Evolutionary conservation across 495 filamentous ascomycete genomes (phyloP).

Genomic region (Penicillium longicatenatum): DNA sequence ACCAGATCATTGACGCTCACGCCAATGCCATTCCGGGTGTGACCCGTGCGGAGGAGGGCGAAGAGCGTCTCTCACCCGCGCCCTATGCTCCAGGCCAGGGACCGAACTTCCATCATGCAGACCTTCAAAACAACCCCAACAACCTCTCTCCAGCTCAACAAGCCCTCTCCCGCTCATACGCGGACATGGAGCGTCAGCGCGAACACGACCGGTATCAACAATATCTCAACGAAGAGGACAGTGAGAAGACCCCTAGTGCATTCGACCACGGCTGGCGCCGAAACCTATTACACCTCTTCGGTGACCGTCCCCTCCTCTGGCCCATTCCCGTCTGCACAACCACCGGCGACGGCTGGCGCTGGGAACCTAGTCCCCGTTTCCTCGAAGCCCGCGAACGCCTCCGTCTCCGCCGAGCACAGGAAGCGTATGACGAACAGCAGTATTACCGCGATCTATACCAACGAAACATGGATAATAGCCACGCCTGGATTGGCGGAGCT

Average conservation of each 20-base stretch:
- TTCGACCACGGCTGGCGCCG: slow-evolving; percentile 83
- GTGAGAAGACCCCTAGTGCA: slow-evolving; percentile 82
- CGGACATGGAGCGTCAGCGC: slow-evolving; percentile 70
- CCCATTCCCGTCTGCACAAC: slow-evolving; percentile 79
- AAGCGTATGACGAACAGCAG: slow-evolving; percentile 54
- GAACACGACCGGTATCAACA: slow-evolving; percentile 76
- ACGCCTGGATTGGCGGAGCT: slow-evolving; percentile 32
- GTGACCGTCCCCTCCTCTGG: slow-evolving; percentile 70
- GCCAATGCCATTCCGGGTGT: slow-evolving; percentile 81
- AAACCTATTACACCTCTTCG: slow-evolving; percentile 86
- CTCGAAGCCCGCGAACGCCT: slow-evolving; percentile 64
- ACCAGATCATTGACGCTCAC: slow-evolving; percentile 78
- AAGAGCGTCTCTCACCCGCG: slow-evolving; percentile 47
- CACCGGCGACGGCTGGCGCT: slow-evolving; percentile 90
- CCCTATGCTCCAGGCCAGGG: slow-evolving; percentile 29
- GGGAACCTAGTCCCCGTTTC: slow-evolving; percentile 81
- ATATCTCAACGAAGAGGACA: slow-evolving; percentile 87
- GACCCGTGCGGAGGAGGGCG: slow-evolving; percentile 78
- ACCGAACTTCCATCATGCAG: slow-evolving; percentile 6
- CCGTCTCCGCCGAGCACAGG: slow-evolving; percentile 58
- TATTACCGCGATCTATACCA: slow-evolving; percentile 42
- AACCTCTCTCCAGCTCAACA: slow-evolving; percentile 44
- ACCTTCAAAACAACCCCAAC: slow-evolving; percentile 6
- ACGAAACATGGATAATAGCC: slow-evolving; percentile 41
- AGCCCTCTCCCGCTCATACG: slow-evolving; percentile 61